Percentiles rank a stretch among this genome's conserved stretches.
Evolutionary conservation across 805 yeast genomes (phyloP).

Genomic region (Allodekkera sacchari): DNA sequence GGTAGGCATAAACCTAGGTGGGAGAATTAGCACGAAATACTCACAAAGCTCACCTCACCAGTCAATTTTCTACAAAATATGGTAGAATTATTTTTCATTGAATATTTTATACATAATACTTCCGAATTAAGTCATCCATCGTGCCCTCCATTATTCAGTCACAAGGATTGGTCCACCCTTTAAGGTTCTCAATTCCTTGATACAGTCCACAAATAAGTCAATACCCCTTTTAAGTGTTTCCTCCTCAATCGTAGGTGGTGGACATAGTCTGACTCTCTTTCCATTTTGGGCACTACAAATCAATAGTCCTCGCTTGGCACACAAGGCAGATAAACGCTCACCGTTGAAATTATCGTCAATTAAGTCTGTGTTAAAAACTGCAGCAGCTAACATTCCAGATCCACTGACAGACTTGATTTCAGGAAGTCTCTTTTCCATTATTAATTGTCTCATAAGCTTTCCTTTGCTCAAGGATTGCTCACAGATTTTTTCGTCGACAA

Average conservation of each 20-base stretch:
- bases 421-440: slow-evolving; percentile 9
- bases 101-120: too few species aligned
- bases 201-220: slow-evolving; percentile 16
- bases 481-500: slow-evolving; percentile 17
- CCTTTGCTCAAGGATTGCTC: slow-evolving; percentile 14
- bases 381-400: slow-evolving; percentile 17
- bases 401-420: slow-evolving; percentile 15
- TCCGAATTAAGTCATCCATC: too few species aligned
- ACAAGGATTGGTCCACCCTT: too few species aligned
- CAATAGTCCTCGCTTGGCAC: slow-evolving; percentile 17
- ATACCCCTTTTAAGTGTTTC: slow-evolving; percentile 15
- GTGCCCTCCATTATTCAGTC: too few species aligned
- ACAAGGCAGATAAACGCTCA: slow-evolving; percentile 13
- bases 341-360: slow-evolving; percentile 11
- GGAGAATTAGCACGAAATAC: too few species aligned
- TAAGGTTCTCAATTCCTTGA: slow-evolving; percentile 6
- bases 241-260: slow-evolving; percentile 18
- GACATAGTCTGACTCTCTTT: slow-evolving; percentile 19
- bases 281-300: slow-evolving; percentile 16
- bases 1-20: too few species aligned
- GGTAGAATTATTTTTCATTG: too few species aligned
- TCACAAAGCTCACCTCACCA: too few species aligned
- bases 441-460: slow-evolving; percentile 9
- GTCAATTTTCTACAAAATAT: too few species aligned
- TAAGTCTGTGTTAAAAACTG: slow-evolving; percentile 10